phyloP scores from a whole-genome alignment of 2,329 filamentous ascomycete genomes.

The Botryotinia calthae region DNA sequence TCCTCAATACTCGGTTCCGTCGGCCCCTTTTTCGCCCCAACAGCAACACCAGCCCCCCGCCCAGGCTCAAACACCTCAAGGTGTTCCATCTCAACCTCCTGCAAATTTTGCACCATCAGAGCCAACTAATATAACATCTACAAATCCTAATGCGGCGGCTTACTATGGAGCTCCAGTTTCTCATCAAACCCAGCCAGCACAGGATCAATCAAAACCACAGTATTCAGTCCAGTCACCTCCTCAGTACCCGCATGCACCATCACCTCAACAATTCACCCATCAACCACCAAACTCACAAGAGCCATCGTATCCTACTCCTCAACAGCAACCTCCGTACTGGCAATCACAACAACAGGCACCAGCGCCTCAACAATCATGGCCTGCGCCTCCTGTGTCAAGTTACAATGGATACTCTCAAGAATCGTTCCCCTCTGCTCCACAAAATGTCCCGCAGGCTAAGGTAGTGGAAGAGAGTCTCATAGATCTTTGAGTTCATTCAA shows the following conservation, averaged over 20 bases:
- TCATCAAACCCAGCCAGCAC: slow-evolving; percentile 44
- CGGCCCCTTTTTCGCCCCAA: slow-evolving; percentile 24
- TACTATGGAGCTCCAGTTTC: slow-evolving; percentile 51
- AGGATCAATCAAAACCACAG: slow-evolving; percentile 39
- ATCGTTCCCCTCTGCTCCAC: slow-evolving; percentile 63
- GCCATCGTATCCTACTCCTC: slow-evolving; percentile 24
- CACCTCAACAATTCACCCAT: slow-evolving; percentile 31
- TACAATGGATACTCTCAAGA: slow-evolving; percentile 56
- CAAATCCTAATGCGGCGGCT: slow-evolving; percentile 56
- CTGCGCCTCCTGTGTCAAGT: slow-evolving; percentile 33
- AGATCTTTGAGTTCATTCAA: slow-evolving; percentile 58
- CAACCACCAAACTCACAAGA: slow-evolving; percentile 34
- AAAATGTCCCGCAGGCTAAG: slow-evolving; percentile 55
- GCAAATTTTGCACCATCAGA: slow-evolving; percentile 39
- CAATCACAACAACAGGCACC: slow-evolving; percentile 46
- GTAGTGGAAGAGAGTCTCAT: slow-evolving; percentile 75
- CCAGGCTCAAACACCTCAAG: slow-evolving; percentile 37
- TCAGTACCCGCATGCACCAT: slow-evolving; percentile 34
- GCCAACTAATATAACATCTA: slow-evolving; percentile 39
- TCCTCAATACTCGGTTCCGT: slow-evolving; percentile 28
- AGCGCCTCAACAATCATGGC: slow-evolving; percentile 44
- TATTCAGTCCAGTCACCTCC: slow-evolving; percentile 39
- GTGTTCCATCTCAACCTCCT: slow-evolving; percentile 37
- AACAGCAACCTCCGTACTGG: slow-evolving; percentile 49
- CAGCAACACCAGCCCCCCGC: slow-evolving; percentile 31